Conservation (phyloP, 257 asterid genomes). For the Solanum phureja region DNA sequence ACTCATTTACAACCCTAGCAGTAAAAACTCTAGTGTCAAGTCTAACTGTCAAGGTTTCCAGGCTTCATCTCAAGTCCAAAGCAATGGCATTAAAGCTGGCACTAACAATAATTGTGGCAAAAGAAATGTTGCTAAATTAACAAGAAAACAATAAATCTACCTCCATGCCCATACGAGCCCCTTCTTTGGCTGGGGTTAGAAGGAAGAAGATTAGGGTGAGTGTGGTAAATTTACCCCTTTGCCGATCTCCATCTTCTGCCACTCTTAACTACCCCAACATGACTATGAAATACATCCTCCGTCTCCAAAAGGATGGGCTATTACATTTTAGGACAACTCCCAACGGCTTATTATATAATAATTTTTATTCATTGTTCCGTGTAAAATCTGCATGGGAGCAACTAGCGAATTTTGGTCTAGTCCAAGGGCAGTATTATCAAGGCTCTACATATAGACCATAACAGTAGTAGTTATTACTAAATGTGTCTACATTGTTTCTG, state of each 20-base stretch:
- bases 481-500: neutral
- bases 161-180: neutral
- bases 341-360: neutral
- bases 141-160: neutral
- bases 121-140: neutral
- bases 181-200: neutral
- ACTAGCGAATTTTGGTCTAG: neutral
- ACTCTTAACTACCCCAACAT: neutral
- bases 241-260: neutral
- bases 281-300: neutral
- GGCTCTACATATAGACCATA: neutral
- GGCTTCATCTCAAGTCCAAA: neutral
- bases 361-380: neutral
- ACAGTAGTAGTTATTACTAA: neutral
- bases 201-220: neutral
- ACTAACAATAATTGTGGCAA: neutral
- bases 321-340: neutral
- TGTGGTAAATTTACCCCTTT: neutral
- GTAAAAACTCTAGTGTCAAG: neutral
- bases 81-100: neutral
- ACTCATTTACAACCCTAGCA: neutral
- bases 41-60: neutral
- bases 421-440: neutral
- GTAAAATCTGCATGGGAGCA: neutral
- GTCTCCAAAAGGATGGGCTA: neutral